phyloP scores from a whole-genome alignment of 1,284 basidiomycete species.

The Meripilus lineatus region DNA sequence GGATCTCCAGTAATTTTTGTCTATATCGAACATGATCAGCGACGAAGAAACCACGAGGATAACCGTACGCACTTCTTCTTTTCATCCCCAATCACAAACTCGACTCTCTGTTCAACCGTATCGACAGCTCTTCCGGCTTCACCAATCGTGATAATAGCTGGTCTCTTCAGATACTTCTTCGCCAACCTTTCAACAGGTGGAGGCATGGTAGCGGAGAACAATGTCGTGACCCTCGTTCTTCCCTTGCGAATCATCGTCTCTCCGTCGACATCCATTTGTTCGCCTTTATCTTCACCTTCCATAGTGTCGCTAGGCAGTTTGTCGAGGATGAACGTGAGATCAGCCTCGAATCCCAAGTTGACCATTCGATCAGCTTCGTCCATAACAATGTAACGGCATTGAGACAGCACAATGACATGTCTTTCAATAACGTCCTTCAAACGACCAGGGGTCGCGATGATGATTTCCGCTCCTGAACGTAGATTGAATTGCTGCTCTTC shows the following conservation, averaged over 20 bases:
- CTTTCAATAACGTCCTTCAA: conserved; percentile 97
- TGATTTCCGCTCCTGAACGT: conserved; percentile 93
- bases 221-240: conserved; percentile 80
- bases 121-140: conserved; percentile 97
- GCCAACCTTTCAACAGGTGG: conserved; percentile 92
- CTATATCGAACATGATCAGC: conserved; percentile 34
- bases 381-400: conserved; percentile 98
- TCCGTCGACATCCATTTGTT: conserved; percentile 63
- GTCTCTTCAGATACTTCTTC: conserved; percentile 88
- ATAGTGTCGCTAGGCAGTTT: conserved; percentile 83
- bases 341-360: conserved; percentile 92
- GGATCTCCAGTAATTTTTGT: conserved; percentile 81
- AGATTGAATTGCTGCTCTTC: conserved; percentile 98
- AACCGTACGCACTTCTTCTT: conserved; percentile 81
- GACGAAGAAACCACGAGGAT: not conserved
- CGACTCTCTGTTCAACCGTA: conserved; percentile 94
- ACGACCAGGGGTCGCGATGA: conserved; percentile 97
- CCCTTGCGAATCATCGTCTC: conserved; percentile 66
- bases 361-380: conserved; percentile 99
- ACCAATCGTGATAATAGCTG: conserved; percentile 96
- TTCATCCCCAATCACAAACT: conserved; percentile 90
- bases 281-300: conserved; percentile 73
- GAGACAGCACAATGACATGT: conserved; percentile 90
- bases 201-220: conserved; percentile 99
- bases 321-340: conserved; percentile 94